Percentiles rank a stretch among this genome's conserved stretches.
These are phyloP conservation scores for Fusarium anguioides DNA, from an alignment of 2,329 filamentous ascomycete genomes.

Conservation along the genomic window DNA sequence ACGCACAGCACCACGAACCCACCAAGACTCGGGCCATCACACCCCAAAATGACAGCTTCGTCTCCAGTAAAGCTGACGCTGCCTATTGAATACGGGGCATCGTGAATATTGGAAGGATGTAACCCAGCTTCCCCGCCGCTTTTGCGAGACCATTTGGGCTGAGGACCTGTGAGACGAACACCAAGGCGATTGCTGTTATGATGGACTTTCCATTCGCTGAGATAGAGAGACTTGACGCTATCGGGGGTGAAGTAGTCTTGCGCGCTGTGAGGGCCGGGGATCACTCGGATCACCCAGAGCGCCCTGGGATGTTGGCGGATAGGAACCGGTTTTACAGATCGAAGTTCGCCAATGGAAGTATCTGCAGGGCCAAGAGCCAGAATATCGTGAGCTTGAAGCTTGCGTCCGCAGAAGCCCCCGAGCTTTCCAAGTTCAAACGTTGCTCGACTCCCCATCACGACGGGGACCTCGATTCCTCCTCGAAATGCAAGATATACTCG, in stretches of 20 bases:
- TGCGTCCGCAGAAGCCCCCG: constrained; percentile 51
- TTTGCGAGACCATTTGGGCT: constrained; percentile 52
- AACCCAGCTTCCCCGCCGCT: constrained; percentile 53
- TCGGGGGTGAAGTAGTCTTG: constrained; percentile 52
- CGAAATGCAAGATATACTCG: constrained; percentile 51
- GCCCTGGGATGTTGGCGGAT: constrained; percentile 44
- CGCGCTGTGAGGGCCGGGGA: constrained; percentile 54
- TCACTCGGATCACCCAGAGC: constrained; percentile 48
- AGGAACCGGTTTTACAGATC: constrained; percentile 11
- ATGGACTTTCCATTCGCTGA: constrained; percentile 52
- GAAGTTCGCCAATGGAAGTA: accelerated
- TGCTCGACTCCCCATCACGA: constrained; percentile 48
- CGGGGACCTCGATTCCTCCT: constrained; percentile 51
- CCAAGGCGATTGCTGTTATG: constrained; percentile 56
- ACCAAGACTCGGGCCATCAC: constrained; percentile 56
- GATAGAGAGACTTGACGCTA: constrained; percentile 48
- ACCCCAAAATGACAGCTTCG: constrained; percentile 53
- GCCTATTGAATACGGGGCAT: constrained; percentile 54
- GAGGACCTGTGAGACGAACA: constrained; percentile 53
- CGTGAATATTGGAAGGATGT: constrained; percentile 57
- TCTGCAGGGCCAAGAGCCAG: constrained; percentile 32
- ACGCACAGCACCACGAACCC: constrained; percentile 55
- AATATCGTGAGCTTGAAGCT: constrained; percentile 47
- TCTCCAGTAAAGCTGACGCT: constrained; percentile 58
- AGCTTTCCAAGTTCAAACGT: constrained; percentile 50